A percentile compares a stretch with the other conserved stretches of the same genome.
Evolutionary conservation across 441 rosid species (phyloP).

Genomic region (Gossypium trilobum): DNA sequence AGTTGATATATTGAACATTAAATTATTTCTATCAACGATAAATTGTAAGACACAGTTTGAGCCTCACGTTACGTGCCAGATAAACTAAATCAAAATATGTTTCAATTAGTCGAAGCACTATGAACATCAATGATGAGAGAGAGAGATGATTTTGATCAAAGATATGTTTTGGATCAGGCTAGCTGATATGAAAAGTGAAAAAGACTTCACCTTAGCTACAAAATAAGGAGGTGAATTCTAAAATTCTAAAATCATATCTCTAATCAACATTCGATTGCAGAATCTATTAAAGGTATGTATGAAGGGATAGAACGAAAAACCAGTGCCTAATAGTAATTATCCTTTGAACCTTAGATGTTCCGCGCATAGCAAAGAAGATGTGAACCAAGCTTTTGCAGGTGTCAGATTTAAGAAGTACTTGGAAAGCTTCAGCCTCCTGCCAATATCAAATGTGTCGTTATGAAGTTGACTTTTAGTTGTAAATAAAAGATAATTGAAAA

Average conservation of each 20-base stretch:
- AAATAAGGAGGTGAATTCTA: neutral
- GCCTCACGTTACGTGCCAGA: neutral
- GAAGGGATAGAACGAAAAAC: neutral
- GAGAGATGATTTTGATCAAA: neutral
- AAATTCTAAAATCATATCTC: neutral
- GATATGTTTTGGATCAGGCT: neutral
- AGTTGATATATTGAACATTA: neutral
- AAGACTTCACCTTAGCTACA: neutral
- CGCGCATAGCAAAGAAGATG: constrained; percentile 78
- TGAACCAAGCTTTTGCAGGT: constrained; percentile 84
- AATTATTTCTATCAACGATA: neutral
- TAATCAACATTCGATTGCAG: neutral
- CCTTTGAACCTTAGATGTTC: constrained; percentile 66
- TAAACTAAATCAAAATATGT: neutral
- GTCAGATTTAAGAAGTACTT: constrained; percentile 50
- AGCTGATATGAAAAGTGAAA: neutral
- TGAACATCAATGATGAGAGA: neutral
- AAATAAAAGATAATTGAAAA: neutral
- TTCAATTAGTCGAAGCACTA: neutral
- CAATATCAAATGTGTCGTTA: constrained; percentile 18
- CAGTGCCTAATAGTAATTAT: neutral
- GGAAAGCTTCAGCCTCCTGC: constrained; percentile 70
- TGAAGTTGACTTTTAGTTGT: constrained; percentile 7
- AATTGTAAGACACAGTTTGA: neutral
- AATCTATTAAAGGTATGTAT: neutral